A percentile compares a stretch with the other conserved stretches of the same genome.
Evolutionary conservation across 805 yeast species (phyloP).

Genomic region (Metschnikowia cerradonensis): DNA sequence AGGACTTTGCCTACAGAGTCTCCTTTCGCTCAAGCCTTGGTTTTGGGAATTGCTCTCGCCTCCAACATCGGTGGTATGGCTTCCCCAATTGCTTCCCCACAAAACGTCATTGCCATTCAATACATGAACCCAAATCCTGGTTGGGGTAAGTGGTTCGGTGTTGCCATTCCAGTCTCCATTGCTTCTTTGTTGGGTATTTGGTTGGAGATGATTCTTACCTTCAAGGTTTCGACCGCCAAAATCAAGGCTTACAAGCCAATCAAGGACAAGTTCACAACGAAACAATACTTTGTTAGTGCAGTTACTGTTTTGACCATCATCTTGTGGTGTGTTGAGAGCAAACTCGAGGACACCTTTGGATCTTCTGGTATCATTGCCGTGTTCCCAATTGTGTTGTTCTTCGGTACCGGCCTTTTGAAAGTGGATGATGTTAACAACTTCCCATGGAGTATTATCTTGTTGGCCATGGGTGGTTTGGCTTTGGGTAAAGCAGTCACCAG

Average conservation of each 20-base stretch:
- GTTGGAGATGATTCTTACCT: slow-evolving; percentile 63
- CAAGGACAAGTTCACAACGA: slow-evolving; percentile 61
- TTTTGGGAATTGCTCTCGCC: slow-evolving; percentile 88
- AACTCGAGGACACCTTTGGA: slow-evolving; percentile 70
- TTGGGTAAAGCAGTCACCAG: slow-evolving; percentile 92
- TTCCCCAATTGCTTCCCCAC: slow-evolving; percentile 96
- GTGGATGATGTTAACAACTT: slow-evolving; percentile 93
- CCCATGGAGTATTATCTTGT: slow-evolving; percentile 91
- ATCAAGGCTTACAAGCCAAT: slow-evolving; percentile 59
- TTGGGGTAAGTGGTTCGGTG: slow-evolving; percentile 93
- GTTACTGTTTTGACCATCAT: slow-evolving; percentile 71
- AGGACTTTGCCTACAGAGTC: slow-evolving; percentile 79
- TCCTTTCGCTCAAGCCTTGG: slow-evolving; percentile 74
- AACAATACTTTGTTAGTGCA: slow-evolving; percentile 69
- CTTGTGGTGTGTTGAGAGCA: slow-evolving; percentile 86
- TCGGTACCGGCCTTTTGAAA: slow-evolving; percentile 82
- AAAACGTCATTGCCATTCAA: slow-evolving; percentile 85
- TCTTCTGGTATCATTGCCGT: slow-evolving; percentile 97
- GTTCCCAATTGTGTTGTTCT: slow-evolving; percentile 83
- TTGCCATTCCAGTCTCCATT: slow-evolving; percentile 75
- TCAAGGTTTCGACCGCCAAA: slow-evolving; percentile 48
- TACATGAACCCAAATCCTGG: slow-evolving; percentile 73
- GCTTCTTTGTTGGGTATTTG: slow-evolving; percentile 66
- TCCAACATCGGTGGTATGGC: slow-evolving; percentile 96
- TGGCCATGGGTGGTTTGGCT: slow-evolving; percentile 98